Evolutionary conservation across 2,329 filamentous ascomycete genomes (phyloP).

Genomic region (Monilinia vaccinii-corymbosi): DNA sequence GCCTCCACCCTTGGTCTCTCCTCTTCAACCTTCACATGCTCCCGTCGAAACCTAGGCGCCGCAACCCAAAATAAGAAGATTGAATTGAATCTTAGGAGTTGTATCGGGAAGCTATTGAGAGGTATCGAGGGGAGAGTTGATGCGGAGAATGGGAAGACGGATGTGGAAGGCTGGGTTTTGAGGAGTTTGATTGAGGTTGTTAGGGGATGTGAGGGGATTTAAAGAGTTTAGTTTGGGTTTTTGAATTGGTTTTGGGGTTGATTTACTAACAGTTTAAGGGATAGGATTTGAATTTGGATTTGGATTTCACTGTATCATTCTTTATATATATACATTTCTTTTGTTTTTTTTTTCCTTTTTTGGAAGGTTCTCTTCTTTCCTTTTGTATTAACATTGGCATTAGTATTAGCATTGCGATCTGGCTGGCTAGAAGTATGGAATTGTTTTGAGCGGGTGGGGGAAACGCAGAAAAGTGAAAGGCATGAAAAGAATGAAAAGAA

Average conservation of each 20-base stretch:
- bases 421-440: too few species aligned
- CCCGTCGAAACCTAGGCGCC: neutral
- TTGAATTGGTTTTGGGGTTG: too few species aligned
- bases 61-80: neutral
- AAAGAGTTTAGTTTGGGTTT: too few species aligned
- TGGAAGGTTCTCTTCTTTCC: too few species aligned
- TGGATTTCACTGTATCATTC: neutral
- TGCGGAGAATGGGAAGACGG: neutral
- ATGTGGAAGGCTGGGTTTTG: conserved; percentile 9
- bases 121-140: conserved; percentile 9
- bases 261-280: too few species aligned
- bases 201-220: conserved; percentile 10
- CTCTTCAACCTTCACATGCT: neutral
- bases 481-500: too few species aligned
- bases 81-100: conserved; percentile 1
- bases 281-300: too few species aligned
- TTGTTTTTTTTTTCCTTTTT: neutral
- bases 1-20: conserved; percentile 13
- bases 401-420: too few species aligned
- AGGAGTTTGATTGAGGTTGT: conserved; percentile 14
- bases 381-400: too few species aligned
- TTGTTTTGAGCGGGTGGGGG: too few species aligned
- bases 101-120: conserved; percentile 6
- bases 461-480: too few species aligned
- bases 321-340: neutral